A percentile compares a stretch with the other conserved stretches of the same genome.
Conservation (phyloP, 2,329 filamentous ascomycete genomes). For the Pseudophaeomoniella oleicola region DNA sequence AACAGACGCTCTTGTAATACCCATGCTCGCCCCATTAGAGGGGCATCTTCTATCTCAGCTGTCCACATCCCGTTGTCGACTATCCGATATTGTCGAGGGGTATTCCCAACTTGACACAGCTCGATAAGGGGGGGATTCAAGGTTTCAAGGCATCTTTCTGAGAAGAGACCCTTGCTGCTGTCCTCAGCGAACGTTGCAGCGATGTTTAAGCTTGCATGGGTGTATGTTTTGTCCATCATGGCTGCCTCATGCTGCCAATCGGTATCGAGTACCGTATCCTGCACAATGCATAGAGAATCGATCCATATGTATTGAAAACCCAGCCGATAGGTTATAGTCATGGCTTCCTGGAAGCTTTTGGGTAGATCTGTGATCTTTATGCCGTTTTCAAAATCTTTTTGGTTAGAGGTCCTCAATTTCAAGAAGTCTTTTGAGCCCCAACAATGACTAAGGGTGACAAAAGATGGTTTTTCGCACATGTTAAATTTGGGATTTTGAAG, state of each 20-base stretch:
- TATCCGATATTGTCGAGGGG: neutral
- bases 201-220: constrained; percentile 3
- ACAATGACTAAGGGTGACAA: constrained; percentile 4
- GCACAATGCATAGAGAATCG: constrained; percentile 14
- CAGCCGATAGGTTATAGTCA: constrained; percentile 10
- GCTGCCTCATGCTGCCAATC: constrained; percentile 9
- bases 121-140: neutral
- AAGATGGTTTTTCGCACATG: neutral
- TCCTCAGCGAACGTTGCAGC: constrained; percentile 5
- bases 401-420: neutral
- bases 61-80: constrained; percentile 1
- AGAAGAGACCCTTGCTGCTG: constrained; percentile 1
- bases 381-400: constrained; percentile 1
- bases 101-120: neutral
- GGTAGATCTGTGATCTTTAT: constrained; percentile 7
- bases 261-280: constrained; percentile 9
- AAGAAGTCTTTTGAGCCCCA: neutral
- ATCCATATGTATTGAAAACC: constrained; percentile 14
- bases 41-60: constrained; percentile 2
- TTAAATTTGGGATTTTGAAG: neutral
- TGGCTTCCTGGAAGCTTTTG: constrained; percentile 13
- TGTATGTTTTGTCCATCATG: constrained; percentile 7
- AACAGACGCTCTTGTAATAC: constrained; percentile 3
- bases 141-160: neutral
- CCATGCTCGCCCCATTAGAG: constrained; percentile 1